Evolutionary conservation across 2,329 filamentous ascomycete species (phyloP), one percentile per base, ranked within the genome.

Genomic region (Lanzia echinophila): DNA sequence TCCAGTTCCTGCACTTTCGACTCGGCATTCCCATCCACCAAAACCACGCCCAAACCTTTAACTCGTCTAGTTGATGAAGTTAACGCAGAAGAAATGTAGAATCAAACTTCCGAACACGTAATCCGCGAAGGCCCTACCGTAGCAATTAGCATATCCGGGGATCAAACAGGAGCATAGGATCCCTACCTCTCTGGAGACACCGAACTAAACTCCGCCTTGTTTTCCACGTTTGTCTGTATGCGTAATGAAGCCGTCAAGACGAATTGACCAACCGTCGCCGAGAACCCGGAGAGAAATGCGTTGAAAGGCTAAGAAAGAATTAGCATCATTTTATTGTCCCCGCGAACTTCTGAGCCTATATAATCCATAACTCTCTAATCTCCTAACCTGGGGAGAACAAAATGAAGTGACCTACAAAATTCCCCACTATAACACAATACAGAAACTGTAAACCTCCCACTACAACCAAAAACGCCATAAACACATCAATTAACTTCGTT

Each of bases 51-150:
- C n/a, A n/a, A n/a, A n/a, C n/a, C n/a, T n/a, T n/a, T 32, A 56
- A 60, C 57, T 58, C 49, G 59, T 43, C 77, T 79, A 99, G 80
- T 99, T 99, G 77, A 99, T 97, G 73, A 99, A 99, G 80, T 99
- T 99, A 70, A 97, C 84, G 74, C 91, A 96, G 79, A 99, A 99
- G 76, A 97, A 96, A 76, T 99, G 94, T 71, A 97, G 75, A 69
- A 97, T 89, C 70, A 99, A 71, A 71, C 91, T 96, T 70, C 92
- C 94, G 64, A 96, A 89, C 57, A 99, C 79, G 69, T 87, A 99
- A 74, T 99, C 94, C 68, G 94, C 91, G 71, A 99, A 99, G 38
- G 94, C 92, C 70, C 90, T 95, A 8, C 17, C 63, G 53, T 22
- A 15, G 48, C 34, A 42, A 42, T 63, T 55, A 68, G 59, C 51